Base-by-base conservation (phyloP, 2,329 filamentous ascomycete genomes). In the Drechmeria coniospora region DNA sequence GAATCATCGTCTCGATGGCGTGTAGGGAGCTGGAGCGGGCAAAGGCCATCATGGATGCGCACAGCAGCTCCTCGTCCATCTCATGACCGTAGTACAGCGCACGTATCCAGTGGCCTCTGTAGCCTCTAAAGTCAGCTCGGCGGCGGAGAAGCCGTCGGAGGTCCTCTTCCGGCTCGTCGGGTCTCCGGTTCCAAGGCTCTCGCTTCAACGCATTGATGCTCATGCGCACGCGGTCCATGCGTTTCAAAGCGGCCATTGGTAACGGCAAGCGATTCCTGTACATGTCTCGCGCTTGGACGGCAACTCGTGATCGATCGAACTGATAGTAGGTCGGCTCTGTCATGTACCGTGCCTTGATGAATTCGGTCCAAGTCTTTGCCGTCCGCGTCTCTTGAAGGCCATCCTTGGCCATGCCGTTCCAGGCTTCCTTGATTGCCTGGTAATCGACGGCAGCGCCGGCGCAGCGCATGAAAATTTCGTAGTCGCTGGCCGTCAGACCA, bases 271-370 rank as follows among this genome's bases (percentile, higher is more conserved):
- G 33, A n/a, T 38, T 35, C 28, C 34, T 40, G 33, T 54, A 49
- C 10, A 56, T 33, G 26, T 60, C 46, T 15, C 61, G 53, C 3
- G 61, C 50, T 3, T 43, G 43, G 20, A 61, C 39, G 13, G 54
- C 51, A 15, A 60, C 47, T 3, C 52, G 45, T 1, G 45, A 34
- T 25, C 57, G 53, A 31, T 65, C 56, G 21, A 56, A 57, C 26
- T 63, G 56, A 17, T 56, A 54, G 41, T 66, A 68, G 1, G 57
- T 28, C 1, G 57, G 50, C 13, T 64, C 54, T 0, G 55, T 53
- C 25, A 64, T 38, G 38, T 60, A 68, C 1, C 61, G 54, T 4
- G 61, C 55, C 33, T 55, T 57, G 35, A 65, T 38, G 35, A 58
- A 67, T 34, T 68, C 65, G 23, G 40, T 35, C 44, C 58, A 63